A percentile compares a stretch with the other conserved stretches of the same genome.
Conservation (phyloP, 2,329 filamentous ascomycete species). For the Anthostomella pinea region DNA sequence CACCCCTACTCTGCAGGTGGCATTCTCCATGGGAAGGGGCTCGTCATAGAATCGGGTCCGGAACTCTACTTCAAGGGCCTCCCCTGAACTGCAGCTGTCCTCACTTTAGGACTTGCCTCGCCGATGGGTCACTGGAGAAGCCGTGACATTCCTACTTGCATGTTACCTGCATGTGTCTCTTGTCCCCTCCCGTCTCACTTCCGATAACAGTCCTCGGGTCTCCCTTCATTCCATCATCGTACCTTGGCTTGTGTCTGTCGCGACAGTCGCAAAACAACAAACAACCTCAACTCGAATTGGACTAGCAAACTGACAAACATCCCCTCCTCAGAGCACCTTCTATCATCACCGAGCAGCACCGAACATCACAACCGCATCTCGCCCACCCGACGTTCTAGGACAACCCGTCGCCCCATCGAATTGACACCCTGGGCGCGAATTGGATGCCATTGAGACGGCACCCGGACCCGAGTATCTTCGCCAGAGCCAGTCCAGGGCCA, state of each 20-base stretch:
- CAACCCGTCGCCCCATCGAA: slow-evolving; percentile 3
- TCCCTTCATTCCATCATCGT: slow-evolving; percentile 35
- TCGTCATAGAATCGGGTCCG: slow-evolving; percentile 19
- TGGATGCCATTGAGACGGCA: too few species aligned
- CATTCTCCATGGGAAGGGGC: slow-evolving; percentile 10
- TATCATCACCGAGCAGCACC: slow-evolving; percentile 8
- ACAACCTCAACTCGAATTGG: slow-evolving; percentile 11
- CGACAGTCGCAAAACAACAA: slow-evolving; percentile 24
- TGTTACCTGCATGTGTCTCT: slow-evolving; percentile 3
- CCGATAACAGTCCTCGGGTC: slow-evolving; percentile 17
- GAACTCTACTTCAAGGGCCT: slow-evolving; percentile 21
- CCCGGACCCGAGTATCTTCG: too few species aligned
- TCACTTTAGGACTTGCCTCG: not conserved
- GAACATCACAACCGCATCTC: slow-evolving; percentile 4
- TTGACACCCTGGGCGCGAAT: too few species aligned
- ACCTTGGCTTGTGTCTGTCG: slow-evolving; percentile 17
- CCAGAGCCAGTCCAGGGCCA: too few species aligned
- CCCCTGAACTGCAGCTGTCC: slow-evolving; percentile 12
- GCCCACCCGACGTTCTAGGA: slow-evolving; percentile 1
- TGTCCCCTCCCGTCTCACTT: slow-evolving; percentile 22
- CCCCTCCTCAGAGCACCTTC: slow-evolving; percentile 9
- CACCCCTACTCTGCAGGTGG: slow-evolving; percentile 13
- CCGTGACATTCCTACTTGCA: slow-evolving; percentile 30
- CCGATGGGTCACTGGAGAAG: slow-evolving; percentile 15
- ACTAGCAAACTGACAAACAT: slow-evolving; percentile 22